Percentiles rank a stretch among this genome's conserved stretches.
These are phyloP conservation scores for Nitzschia sp. DNA, from an alignment of 108 stramenopile genomes.

Conservation along the genomic window DNA sequence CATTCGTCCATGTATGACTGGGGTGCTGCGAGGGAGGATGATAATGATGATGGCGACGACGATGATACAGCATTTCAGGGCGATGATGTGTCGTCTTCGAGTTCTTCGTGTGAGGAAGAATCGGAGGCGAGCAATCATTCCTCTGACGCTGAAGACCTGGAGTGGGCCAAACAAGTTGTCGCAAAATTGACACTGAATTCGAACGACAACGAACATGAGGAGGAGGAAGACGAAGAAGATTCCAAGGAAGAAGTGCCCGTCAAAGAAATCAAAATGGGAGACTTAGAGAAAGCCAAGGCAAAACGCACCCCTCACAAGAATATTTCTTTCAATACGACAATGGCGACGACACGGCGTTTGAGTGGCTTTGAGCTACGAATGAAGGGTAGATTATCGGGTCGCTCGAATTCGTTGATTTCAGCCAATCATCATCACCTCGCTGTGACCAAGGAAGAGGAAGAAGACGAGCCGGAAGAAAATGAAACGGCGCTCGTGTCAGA, in stretches of 20 bases:
- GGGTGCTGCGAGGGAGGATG: background rate
- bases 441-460: conserved; percentile 3
- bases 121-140: background rate
- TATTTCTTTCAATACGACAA: conserved; percentile 3
- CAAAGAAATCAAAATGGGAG: too few relatives aligned
- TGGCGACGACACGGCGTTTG: conserved; percentile 11
- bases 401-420: background rate
- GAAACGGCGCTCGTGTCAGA: background rate
- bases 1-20: conserved; percentile 10
- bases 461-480: conserved; percentile 2
- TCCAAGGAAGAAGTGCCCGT: background rate
- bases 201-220: background rate
- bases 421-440: background rate
- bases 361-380: background rate
- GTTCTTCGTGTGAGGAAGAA: background rate
- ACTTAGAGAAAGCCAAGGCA: too few relatives aligned
- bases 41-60: background rate
- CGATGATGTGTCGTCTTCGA: conserved; percentile 1
- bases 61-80: background rate
- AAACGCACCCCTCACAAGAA: conserved; percentile 8
- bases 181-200: conserved; percentile 7
- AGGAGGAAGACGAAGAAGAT: background rate
- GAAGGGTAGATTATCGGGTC: background rate
- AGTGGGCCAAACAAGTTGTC: conserved; percentile 16
- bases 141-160: conserved; percentile 8